A percentile compares a stretch with the other conserved stretches of the same genome.
Evolutionary conservation across 1,139 yeast species (phyloP).

Genomic region (Candida sanyaensis): DNA sequence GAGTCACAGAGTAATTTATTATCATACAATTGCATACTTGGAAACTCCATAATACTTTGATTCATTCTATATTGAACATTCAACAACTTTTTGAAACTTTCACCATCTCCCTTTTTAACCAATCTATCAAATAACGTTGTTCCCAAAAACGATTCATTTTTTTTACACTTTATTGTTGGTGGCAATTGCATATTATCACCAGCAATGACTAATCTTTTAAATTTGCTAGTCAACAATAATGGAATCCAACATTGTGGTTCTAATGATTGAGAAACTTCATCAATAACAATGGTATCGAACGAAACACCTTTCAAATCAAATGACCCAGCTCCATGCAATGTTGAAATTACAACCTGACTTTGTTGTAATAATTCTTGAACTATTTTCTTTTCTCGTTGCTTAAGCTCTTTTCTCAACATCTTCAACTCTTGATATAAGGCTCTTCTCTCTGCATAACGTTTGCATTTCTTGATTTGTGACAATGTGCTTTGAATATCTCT

Average conservation of each 20-base stretch:
- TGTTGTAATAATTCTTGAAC: conserved; percentile 57
- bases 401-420: conserved; percentile 66
- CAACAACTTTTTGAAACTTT: conserved; percentile 53
- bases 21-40: conserved; percentile 68
- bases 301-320: conserved; percentile 53
- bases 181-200: conserved; percentile 91
- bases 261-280: conserved; percentile 91
- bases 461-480: conserved; percentile 62
- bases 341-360: conserved; percentile 73
- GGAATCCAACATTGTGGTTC: conserved; percentile 99
- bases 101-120: conserved; percentile 51
- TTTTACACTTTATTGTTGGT: conserved; percentile 58
- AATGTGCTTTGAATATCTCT: conserved; percentile 68
- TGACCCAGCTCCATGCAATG: conserved; percentile 87
- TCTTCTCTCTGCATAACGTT: conserved; percentile 62
- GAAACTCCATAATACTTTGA: conserved; percentile 71
- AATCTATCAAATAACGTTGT: conserved; percentile 80
- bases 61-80: conserved; percentile 90
- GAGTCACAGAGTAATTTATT: conserved; percentile 63
- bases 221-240: conserved; percentile 61
- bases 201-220: conserved; percentile 67
- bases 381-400: conserved; percentile 64
- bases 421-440: conserved; percentile 72
- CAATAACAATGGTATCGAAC: conserved; percentile 85
- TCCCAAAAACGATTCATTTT: conserved; percentile 31